A percentile compares a stretch with the other conserved stretches of the same genome.
phyloP scores from a whole-genome alignment of 208 protist genomes.

The Leishmania guyanensis region DNA sequence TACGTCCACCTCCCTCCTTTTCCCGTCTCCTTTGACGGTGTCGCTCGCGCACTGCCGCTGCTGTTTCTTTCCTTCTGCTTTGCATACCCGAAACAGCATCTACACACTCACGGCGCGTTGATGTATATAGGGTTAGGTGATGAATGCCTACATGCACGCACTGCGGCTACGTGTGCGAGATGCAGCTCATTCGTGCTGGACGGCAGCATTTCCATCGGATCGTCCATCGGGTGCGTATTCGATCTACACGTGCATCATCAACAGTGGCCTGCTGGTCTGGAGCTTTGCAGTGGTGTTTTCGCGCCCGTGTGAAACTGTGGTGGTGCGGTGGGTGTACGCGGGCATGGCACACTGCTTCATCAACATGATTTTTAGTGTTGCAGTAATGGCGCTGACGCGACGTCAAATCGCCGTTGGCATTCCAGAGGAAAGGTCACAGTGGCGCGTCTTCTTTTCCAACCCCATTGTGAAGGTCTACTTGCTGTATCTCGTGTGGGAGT shows the following conservation, averaged over 20 bases:
- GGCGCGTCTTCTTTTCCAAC: conserved; percentile 44
- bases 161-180: conserved; percentile 34
- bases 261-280: conserved; percentile 55
- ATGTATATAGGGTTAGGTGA: background rate
- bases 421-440: conserved; percentile 22
- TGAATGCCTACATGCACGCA: conserved; percentile 31
- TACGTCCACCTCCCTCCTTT: background rate
- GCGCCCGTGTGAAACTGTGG: conserved; percentile 22
- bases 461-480: conserved; percentile 45
- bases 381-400: conserved; percentile 49
- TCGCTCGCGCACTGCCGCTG: background rate
- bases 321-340: conserved; percentile 32
- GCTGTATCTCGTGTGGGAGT: conserved; percentile 58
- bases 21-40: background rate
- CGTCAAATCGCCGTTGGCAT: conserved; percentile 59
- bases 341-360: conserved; percentile 60
- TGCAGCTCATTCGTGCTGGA: conserved; percentile 14
- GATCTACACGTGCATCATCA: conserved; percentile 45
- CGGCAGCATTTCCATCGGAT: conserved; percentile 53
- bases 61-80: background rate
- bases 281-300: conserved; percentile 46
- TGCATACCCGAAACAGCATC: background rate
- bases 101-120: background rate
- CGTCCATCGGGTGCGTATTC: conserved; percentile 71
- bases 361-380: conserved; percentile 69